Base-by-base conservation (phyloP, 176 grass and related monocot species). In the Dactylis glomerata region DNA sequence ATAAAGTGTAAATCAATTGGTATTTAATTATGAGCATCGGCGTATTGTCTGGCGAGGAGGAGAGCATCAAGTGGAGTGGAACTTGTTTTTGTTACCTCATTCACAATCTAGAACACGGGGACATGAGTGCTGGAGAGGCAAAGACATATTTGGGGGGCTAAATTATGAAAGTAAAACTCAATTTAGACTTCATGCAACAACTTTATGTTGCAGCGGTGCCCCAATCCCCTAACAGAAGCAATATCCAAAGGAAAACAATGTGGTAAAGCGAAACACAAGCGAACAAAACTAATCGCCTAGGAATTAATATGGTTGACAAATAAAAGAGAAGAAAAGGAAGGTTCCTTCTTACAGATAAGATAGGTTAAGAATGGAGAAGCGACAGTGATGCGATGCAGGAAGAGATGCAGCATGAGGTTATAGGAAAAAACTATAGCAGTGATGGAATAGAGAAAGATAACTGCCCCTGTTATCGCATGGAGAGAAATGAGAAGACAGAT, bases 141-240 rank as follows among this genome's bases (percentile, higher is more conserved):
- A 77, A 51, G 78, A 16, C 38, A 77, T 77, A n/a, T 40, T 40
- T 22, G 10, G 38, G 8, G 78, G 68, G 67, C 30, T 74, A 14
- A n/a, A 87, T 90, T 84, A 87, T 87, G 84, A 83, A 84, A 68
- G 68, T 14, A 68, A 68, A 87, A 83, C 81, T 58, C 79, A 68
- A 19, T 59, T 59, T 90, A 81, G 75, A 90, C 74, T 80, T 90
- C 36, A 42, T 90, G 89, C 74, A 68, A 58, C 80, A 20, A 1
- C 84, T 90, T 87, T 87, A 30, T 41, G 74, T 70, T 68, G 84
- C 84, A 84, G 67, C 30, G 22, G 31, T 68, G 80, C 68, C 80
- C 84, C 89, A 20, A 6, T 49, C 26, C 42, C 70, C 23, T 49
- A 76, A 51, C 67, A 40, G 52, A 90, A 87, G 80, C 56, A 71